Evolutionary conservation across 2,329 filamentous ascomycete genomes (phyloP).

Genomic region (Alternaria tenuissima): DNA sequence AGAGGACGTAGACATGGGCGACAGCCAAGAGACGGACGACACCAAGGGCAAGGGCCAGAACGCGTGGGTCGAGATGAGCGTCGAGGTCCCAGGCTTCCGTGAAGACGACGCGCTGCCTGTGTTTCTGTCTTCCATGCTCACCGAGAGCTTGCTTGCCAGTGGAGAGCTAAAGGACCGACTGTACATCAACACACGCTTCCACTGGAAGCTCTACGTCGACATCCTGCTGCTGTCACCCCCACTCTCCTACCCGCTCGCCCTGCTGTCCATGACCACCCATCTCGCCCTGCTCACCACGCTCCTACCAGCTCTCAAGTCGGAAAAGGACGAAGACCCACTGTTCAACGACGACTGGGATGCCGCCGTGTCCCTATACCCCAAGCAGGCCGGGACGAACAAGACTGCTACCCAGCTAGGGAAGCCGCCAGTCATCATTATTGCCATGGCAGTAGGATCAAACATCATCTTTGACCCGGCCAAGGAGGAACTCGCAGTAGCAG

Average conservation of each 20-base stretch:
- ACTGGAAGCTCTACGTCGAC: constrained; percentile 96
- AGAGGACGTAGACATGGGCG: constrained; percentile 54
- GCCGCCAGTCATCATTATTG: constrained; percentile 89
- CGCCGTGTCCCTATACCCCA: constrained; percentile 77
- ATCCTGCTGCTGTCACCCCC: constrained; percentile 93
- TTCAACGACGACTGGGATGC: constrained; percentile 98
- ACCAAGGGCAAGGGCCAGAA: constrained; percentile 60
- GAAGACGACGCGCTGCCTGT: constrained; percentile 92
- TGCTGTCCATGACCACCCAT: constrained; percentile 92
- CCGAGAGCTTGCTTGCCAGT: constrained; percentile 81
- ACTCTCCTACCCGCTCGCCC: constrained; percentile 88
- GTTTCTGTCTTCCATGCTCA: constrained; percentile 86
- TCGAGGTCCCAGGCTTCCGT: constrained; percentile 89
- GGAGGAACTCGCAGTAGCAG: constrained; percentile 92
- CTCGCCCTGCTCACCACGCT: constrained; percentile 89
- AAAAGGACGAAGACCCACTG: constrained; percentile 92
- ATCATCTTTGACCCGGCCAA: constrained; percentile 92
- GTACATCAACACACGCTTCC: constrained; percentile 88
- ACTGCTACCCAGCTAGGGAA: constrained; percentile 52
- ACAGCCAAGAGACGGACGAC: constrained; percentile 39
- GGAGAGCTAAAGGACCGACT: constrained; percentile 72
- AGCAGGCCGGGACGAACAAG: constrained; percentile 40
- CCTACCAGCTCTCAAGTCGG: constrained; percentile 83
- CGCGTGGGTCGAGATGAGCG: constrained; percentile 85
- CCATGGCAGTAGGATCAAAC: constrained; percentile 84